Evolutionary conservation across 2,329 filamentous ascomycete genomes (phyloP).

Genomic region (Akanthomyces dipterigenus): DNA sequence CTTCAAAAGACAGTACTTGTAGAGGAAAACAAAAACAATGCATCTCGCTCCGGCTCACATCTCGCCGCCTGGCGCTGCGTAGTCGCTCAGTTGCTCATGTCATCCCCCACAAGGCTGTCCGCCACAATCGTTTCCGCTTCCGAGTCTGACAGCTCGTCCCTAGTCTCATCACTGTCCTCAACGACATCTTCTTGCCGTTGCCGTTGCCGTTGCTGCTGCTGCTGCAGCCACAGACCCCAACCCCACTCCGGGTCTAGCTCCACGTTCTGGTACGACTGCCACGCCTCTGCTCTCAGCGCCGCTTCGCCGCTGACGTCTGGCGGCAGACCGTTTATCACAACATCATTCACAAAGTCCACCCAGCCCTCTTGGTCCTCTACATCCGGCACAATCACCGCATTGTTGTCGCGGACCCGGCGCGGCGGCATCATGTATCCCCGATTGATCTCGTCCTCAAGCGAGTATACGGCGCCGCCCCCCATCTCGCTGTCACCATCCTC

Average conservation of each 20-base stretch:
- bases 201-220: constrained; percentile 9
- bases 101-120: background rate
- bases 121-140: constrained; percentile 2
- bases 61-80: background rate
- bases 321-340: constrained; percentile 18
- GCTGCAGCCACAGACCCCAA: constrained; percentile 19
- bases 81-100: background rate
- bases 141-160: constrained; percentile 11
- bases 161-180: constrained; percentile 5
- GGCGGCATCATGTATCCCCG: constrained; percentile 26
- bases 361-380: constrained; percentile 19
- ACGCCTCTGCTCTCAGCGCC: constrained; percentile 19
- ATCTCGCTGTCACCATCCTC: background rate
- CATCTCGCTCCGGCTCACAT: background rate
- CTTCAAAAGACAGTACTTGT: too few species aligned
- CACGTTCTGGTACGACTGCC: constrained; percentile 15
- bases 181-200: constrained; percentile 8
- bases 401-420: background rate
- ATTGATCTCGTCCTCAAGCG: constrained; percentile 27
- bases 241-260: constrained; percentile 16
- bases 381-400: constrained; percentile 13
- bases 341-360: constrained; percentile 21
- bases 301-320: constrained; percentile 20
- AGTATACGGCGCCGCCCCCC: background rate
- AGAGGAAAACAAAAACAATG: too few species aligned